These are phyloP conservation scores for Fremontodendron californicum DNA, from an alignment of 345 rosid genomes.

Conservation along the genomic window DNA sequence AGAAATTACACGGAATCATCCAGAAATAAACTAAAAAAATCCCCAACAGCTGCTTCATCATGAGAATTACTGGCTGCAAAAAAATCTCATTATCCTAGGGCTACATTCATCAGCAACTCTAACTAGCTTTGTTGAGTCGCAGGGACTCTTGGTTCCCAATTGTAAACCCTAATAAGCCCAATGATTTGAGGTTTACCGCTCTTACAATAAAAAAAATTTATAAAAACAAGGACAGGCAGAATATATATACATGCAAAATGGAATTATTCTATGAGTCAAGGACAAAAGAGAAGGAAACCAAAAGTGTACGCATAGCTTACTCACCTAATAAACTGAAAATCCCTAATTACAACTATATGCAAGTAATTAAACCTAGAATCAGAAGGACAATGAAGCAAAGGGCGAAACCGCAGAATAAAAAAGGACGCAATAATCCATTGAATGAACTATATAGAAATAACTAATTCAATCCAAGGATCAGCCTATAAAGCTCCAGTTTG, in stretches of 20 bases:
- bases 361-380: not conserved
- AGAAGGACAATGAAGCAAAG: not conserved
- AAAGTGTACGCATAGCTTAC: not conserved
- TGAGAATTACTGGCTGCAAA: not conserved
- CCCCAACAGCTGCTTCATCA: not conserved
- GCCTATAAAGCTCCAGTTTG: not conserved
- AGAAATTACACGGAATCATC: not conserved
- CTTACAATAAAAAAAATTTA: not conserved
- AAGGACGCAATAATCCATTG: not conserved
- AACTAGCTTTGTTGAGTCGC: not conserved
- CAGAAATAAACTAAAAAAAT: not conserved
- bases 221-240: not conserved
- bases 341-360: not conserved
- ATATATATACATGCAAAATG: not conserved
- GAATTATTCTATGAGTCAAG: not conserved
- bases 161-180: not conserved
- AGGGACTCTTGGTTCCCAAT: not conserved
- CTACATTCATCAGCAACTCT: not conserved
- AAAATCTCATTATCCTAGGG: not conserved
- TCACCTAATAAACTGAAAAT: not conserved
- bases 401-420: not conserved
- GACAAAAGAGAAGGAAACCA: not conserved
- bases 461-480: not conserved
- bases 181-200: not conserved
- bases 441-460: not conserved